phyloP scores from a whole-genome alignment of 305 asterid genomes.

The Ilex paraguariensis region DNA sequence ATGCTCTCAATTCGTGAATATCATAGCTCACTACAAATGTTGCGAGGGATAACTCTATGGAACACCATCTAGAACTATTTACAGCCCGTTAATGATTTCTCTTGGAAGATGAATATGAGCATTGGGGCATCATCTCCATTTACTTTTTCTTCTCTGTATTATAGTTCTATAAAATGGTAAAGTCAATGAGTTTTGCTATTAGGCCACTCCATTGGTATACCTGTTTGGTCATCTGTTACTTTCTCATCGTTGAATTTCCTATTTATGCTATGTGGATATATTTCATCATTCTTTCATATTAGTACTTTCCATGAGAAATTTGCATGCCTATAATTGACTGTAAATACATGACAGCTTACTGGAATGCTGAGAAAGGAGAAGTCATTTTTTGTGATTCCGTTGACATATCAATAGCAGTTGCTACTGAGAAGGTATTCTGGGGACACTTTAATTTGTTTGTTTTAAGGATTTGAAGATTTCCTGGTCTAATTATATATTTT shows the following conservation, averaged over 20 bases:
- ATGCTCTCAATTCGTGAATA: no score
- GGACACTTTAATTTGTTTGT: constrained; percentile 13
- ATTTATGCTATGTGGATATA: no score
- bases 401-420: constrained; percentile 97
- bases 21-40: no score
- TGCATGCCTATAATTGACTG: neutral
- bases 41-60: no score
- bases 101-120: neutral
- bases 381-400: constrained; percentile 63
- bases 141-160: constrained; percentile 10
- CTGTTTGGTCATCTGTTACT: no score
- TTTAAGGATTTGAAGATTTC: neutral
- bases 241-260: no score
- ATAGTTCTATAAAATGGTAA: neutral
- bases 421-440: constrained; percentile 84
- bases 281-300: neutral
- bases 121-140: neutral
- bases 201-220: no score
- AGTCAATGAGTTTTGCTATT: no score
- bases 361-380: constrained; percentile 80
- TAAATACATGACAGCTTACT: constrained; percentile 56
- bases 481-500: constrained; percentile 15
- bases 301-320: neutral
- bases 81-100: no score
- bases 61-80: no score